phyloP scores from a whole-genome alignment of 345 rosid genomes.

The Melaleuca quinquenervia region DNA sequence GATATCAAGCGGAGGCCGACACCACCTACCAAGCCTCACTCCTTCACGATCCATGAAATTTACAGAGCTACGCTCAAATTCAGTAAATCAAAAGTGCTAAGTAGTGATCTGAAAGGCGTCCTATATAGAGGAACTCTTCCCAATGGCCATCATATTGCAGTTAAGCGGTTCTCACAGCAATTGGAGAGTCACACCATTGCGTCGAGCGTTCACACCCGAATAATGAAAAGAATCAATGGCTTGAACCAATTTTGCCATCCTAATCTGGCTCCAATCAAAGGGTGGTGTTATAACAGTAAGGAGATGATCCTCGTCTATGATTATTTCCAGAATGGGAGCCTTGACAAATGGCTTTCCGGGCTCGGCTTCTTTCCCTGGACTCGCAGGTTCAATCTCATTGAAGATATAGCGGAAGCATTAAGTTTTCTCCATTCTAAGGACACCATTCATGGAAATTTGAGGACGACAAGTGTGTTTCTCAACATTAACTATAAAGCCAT shows the following conservation, averaged over 20 bases:
- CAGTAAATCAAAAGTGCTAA: neutral
- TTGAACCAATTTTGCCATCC: neutral
- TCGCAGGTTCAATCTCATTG: neutral
- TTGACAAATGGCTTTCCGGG: conserved; percentile 8
- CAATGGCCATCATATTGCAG: neutral
- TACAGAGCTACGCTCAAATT: neutral
- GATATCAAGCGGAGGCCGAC: neutral
- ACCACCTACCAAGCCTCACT: conserved; percentile 6
- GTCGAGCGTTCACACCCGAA: neutral
- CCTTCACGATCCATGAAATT: conserved; percentile 1
- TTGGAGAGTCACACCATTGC: neutral
- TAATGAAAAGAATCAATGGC: conserved; percentile 2
- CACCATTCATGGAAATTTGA: conserved; percentile 6
- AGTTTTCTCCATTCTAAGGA: conserved; percentile 7
- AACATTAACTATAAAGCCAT: neutral
- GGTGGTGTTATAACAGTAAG: conserved; percentile 6
- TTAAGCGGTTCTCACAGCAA: conserved; percentile 7
- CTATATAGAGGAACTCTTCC: conserved; percentile 9
- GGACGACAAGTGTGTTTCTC: neutral
- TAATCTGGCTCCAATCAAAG: conserved; percentile 4
- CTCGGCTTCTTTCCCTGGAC: conserved; percentile 10
- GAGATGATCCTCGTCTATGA: conserved; percentile 1
- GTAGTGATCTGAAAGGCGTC: neutral
- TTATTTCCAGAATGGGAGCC: conserved; percentile 11
- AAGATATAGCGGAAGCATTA: conserved; percentile 1